These are phyloP conservation scores for Acrocalymma vagum DNA, from an alignment of 2,329 filamentous ascomycete species.

Conservation along the genomic window DNA sequence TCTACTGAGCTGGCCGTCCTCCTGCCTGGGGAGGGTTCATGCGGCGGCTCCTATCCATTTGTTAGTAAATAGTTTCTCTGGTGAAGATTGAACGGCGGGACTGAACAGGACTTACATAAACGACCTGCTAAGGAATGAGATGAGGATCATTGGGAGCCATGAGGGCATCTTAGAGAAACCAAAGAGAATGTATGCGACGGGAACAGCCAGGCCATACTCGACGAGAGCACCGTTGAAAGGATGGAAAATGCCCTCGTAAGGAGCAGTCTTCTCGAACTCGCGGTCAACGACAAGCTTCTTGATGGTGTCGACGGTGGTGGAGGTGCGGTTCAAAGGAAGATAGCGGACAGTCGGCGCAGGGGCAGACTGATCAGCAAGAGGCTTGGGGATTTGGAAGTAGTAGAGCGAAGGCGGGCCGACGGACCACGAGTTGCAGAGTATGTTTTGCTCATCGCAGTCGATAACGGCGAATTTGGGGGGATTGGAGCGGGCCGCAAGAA, in stretches of 20 bases:
- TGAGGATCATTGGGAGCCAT: constrained; percentile 80
- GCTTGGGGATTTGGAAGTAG: constrained; percentile 68
- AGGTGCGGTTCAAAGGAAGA: constrained; percentile 74
- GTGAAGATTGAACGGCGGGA: neutral
- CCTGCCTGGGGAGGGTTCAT: constrained; percentile 18
- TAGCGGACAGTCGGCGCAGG: constrained; percentile 70
- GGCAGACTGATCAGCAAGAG: constrained; percentile 69
- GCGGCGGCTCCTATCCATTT: constrained; percentile 31
- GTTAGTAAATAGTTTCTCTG: constrained; percentile 13
- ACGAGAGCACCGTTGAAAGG: constrained; percentile 75
- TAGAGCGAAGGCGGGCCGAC: constrained; percentile 71
- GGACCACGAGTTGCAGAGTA: constrained; percentile 80
- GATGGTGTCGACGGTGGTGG: constrained; percentile 70
- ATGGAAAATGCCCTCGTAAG: constrained; percentile 75
- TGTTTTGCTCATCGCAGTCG: constrained; percentile 77
- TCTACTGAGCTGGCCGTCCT: constrained; percentile 1
- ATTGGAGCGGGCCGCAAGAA: constrained; percentile 68
- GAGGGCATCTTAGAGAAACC: constrained; percentile 66
- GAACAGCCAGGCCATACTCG: constrained; percentile 68
- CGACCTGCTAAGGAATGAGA: constrained; percentile 76
- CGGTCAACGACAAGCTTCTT: constrained; percentile 68
- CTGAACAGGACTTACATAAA: constrained; percentile 71
- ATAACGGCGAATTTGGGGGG: constrained; percentile 73
- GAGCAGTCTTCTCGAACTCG: constrained; percentile 59
- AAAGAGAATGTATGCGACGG: constrained; percentile 74